These are phyloP conservation scores for Aspergillus indologenus DNA, from an alignment of 495 filamentous ascomycete species.

Conservation along the genomic window DNA sequence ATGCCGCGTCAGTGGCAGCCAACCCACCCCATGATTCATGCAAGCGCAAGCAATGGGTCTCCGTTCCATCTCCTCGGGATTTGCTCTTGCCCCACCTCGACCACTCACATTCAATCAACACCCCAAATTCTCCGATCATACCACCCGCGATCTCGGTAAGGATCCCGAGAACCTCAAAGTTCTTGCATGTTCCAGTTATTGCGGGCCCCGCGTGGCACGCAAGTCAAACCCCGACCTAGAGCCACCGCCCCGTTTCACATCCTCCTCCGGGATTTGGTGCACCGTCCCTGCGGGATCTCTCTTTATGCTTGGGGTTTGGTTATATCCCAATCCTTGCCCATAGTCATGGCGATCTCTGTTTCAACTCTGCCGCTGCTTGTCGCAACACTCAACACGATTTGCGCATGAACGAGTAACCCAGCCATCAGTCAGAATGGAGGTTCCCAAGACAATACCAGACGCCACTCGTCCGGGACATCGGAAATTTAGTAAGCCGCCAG, in stretches of 20 bases:
- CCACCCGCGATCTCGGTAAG: conserved; percentile 3
- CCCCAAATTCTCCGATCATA: conserved; percentile 1
- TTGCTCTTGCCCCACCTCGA: conserved; percentile 8
- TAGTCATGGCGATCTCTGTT: too few relatives aligned
- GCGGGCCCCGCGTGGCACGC: not conserved
- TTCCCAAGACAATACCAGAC: conserved; percentile 1
- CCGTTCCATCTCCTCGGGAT: conserved; percentile 13
- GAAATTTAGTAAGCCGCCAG: conserved; percentile 34
- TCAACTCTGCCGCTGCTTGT: too few relatives aligned
- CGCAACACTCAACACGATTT: not conserved
- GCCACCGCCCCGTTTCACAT: not conserved
- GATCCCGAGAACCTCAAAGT: not conserved
- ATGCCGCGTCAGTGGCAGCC: too few relatives aligned
- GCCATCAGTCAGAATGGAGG: not conserved
- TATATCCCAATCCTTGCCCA: not conserved
- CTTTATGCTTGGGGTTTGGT: not conserved
- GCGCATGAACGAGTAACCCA: not conserved
- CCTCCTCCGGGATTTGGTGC: not conserved
- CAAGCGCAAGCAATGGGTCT: too few relatives aligned
- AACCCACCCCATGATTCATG: too few relatives aligned
- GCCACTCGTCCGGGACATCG: conserved; percentile 4
- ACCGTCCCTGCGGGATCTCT: not conserved
- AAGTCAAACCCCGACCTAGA: not conserved
- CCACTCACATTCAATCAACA: not conserved
- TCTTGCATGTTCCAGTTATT: not conserved